These are phyloP conservation scores for Eucalyptus regnans DNA, from an alignment of 345 rosid genomes.

Conservation along the genomic window DNA sequence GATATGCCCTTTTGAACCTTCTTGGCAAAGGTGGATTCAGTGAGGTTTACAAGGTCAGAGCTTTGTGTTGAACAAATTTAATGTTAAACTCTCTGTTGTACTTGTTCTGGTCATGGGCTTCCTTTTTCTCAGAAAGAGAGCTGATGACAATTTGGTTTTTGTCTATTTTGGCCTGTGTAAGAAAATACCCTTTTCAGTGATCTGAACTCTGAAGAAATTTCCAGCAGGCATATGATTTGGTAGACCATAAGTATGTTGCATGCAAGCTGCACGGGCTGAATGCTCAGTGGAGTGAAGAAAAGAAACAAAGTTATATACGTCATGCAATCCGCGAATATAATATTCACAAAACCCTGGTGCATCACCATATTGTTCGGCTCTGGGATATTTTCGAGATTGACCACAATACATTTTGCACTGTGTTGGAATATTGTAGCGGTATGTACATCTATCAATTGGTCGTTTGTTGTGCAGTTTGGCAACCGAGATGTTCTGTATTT, in stretches of 20 bases:
- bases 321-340: constrained; percentile 95
- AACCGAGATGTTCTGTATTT: neutral
- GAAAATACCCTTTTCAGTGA: constrained; percentile 38
- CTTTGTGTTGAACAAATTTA: neutral
- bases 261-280: constrained; percentile 98
- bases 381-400: constrained; percentile 99
- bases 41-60: constrained; percentile 98
- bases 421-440: constrained; percentile 96
- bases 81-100: neutral
- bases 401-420: constrained; percentile 92
- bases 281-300: constrained; percentile 99
- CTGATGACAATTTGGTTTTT: neutral
- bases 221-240: constrained; percentile 97
- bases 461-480: neutral
- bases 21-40: constrained; percentile 99
- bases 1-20: constrained; percentile 93
- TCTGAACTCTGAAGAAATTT: constrained; percentile 51
- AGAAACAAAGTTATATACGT: constrained; percentile 94
- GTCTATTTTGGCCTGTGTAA: constrained; percentile 55
- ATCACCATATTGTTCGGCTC: constrained; percentile 91
- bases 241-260: constrained; percentile 91
- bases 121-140: neutral
- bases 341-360: constrained; percentile 97
- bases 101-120: constrained; percentile 1
- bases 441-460: constrained; percentile 2